phyloP scores from a whole-genome alignment of 352 stramenopile genomes.

The Phytopythium vexans region DNA sequence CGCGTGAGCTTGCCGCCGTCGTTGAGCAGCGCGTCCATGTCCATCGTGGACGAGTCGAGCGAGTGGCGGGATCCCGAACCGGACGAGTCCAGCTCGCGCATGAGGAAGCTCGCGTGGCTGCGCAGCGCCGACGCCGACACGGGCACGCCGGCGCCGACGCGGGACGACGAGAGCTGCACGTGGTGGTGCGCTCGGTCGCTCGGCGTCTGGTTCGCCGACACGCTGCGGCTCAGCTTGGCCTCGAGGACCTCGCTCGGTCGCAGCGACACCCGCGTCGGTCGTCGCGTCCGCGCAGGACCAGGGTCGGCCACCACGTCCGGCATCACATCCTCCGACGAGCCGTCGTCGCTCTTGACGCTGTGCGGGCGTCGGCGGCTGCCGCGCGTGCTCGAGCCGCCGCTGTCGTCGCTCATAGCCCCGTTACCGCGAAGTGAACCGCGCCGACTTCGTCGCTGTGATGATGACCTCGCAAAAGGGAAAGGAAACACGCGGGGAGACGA shows the following conservation, averaged over 20 bases:
- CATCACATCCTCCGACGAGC: background rate
- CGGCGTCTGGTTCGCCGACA: constrained; percentile 21
- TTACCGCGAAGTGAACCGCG: background rate
- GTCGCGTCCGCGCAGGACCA: background rate
- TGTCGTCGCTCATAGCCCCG: constrained; percentile 6
- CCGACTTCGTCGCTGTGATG: too few relatives aligned
- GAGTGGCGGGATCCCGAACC: constrained; percentile 17
- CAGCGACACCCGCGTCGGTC: constrained; percentile 5
- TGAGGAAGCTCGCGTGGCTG: constrained; percentile 40
- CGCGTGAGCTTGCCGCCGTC: constrained; percentile 29
- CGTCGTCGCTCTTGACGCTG: constrained; percentile 3
- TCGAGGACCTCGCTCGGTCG: constrained; percentile 32
- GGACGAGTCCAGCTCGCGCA: constrained; percentile 51
- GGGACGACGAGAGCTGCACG: constrained; percentile 10
- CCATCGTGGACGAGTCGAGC: constrained; percentile 19
- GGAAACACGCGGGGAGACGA: too few relatives aligned
- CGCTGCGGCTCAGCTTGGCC: constrained; percentile 29
- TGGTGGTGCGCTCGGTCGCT: constrained; percentile 1
- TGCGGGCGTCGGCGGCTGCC: constrained; percentile 3
- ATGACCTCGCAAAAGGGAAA: too few relatives aligned
- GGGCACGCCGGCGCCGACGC: constrained; percentile 18
- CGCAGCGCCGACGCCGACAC: constrained; percentile 27
- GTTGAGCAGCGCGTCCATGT: constrained; percentile 18
- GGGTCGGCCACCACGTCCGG: background rate
- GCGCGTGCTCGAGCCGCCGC: background rate